Conservation (phyloP, 495 filamentous ascomycete species). For the Aspergillus bridgeri region DNA sequence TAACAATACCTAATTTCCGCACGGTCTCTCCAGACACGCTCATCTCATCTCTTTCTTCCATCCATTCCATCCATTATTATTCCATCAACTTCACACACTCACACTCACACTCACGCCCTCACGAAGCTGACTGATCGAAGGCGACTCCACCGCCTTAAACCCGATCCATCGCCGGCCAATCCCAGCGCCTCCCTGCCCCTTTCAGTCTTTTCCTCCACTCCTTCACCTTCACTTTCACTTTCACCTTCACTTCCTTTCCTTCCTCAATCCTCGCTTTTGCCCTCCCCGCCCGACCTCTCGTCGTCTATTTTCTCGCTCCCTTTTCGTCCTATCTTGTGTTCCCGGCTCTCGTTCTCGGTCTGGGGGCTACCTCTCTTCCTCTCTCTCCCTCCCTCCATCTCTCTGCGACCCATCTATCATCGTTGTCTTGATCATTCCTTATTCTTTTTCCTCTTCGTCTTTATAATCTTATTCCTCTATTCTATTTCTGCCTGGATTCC, state of each 20-base stretch:
- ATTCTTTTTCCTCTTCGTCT: too few relatives aligned
- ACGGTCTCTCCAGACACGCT: too few relatives aligned
- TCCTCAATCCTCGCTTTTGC: background rate
- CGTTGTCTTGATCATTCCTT: too few relatives aligned
- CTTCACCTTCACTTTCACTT: background rate
- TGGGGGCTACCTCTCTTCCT: slow-evolving; percentile 5
- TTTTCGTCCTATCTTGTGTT: background rate
- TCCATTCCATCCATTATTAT: too few relatives aligned
- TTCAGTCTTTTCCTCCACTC: background rate
- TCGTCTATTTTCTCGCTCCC: background rate
- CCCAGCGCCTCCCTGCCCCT: background rate
- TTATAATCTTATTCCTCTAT: background rate
- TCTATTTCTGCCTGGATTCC: background rate
- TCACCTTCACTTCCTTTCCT: too few relatives aligned
- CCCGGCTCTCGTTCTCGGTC: background rate
- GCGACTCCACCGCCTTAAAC: background rate
- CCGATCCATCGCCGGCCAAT: background rate
- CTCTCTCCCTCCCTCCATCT: slow-evolving; percentile 1
- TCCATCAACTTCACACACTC: too few relatives aligned
- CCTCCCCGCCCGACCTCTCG: background rate
- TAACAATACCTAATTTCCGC: too few relatives aligned
- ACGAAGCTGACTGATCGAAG: background rate
- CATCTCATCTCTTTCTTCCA: slow-evolving; percentile 1
- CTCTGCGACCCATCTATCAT: background rate
- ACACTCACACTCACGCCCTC: too few relatives aligned